These are phyloP conservation scores for Rhinocladiella similis DNA, from an alignment of 2,329 filamentous ascomycete species.

Conservation along the genomic window DNA sequence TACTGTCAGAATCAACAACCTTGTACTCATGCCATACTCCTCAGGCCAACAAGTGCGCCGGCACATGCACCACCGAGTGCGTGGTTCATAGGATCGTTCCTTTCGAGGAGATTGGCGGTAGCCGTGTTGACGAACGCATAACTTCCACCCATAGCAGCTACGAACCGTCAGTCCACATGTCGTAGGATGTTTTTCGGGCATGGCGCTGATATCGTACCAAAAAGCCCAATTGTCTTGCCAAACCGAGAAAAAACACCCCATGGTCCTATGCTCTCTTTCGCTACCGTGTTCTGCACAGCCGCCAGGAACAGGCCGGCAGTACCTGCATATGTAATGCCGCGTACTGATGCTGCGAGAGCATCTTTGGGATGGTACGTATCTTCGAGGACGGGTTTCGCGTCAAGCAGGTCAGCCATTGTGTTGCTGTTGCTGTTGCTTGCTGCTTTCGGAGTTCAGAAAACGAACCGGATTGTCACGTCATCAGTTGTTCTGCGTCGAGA, in stretches of 20 bases:
- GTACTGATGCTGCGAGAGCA: slow-evolving; percentile 67
- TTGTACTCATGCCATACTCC: slow-evolving; percentile 56
- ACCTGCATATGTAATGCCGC: slow-evolving; percentile 65
- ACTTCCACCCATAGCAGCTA: slow-evolving; percentile 71
- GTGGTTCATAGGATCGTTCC: slow-evolving; percentile 75
- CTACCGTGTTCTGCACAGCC: slow-evolving; percentile 82
- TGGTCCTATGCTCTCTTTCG: slow-evolving; percentile 77
- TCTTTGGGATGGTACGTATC: slow-evolving; percentile 70
- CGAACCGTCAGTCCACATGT: slow-evolving; percentile 20
- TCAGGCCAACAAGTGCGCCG: slow-evolving; percentile 71
- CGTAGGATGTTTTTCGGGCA: neutral
- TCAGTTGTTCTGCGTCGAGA: neutral
- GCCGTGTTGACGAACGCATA: slow-evolving; percentile 77
- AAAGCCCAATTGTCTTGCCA: slow-evolving; percentile 70
- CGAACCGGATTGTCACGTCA: slow-evolving; percentile 10
- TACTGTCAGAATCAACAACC: slow-evolving; percentile 12
- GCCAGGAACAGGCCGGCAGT: slow-evolving; percentile 70
- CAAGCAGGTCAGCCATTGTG: slow-evolving; percentile 32
- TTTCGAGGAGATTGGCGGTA: slow-evolving; percentile 80
- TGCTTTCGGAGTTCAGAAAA: slow-evolving; percentile 1
- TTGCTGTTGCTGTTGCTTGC: slow-evolving; percentile 5
- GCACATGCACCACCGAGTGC: slow-evolving; percentile 74
- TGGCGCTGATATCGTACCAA: slow-evolving; percentile 52
- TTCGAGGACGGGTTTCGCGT: slow-evolving; percentile 11
- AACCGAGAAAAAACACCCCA: slow-evolving; percentile 78